Evolutionary conservation across 148 eudicot genomes (phyloP), one percentile per base, ranked within the genome.

Genomic region (Silene conica): DNA sequence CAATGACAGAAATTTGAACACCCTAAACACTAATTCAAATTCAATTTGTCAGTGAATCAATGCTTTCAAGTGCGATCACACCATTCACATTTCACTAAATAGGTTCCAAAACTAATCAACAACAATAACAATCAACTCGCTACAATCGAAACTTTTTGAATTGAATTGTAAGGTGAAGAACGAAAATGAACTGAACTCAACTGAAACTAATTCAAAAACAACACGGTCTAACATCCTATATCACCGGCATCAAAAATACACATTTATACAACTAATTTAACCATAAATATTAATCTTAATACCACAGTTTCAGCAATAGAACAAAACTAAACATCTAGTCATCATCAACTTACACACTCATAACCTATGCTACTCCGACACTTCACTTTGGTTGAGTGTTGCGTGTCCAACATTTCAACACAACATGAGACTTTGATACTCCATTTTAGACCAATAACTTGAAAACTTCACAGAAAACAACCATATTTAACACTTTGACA

Each of bases 121-220:
- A 61, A 23, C 5, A 61, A 68, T 45, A 68, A 45, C 56, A 68
- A 25, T 68, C 56, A 45, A 21, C 71, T 68, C 7, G 21, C 8
- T 43, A 22, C n/a, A 62, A 26, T 26, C 5, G 3, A 31, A 31
- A 31, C 34, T 31, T 31, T 31, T 31, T 31, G 34, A 31, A 31
- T 31, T 31, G 34, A 31, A 31, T 5, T 31, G 5, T 31, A 31
- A 31, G 4, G 34, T 31, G 34, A 31, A 2, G 34, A 31, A 31
- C 34, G 5, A 31, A 31, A 31, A 31, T 31, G 34, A 31, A 31
- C 5, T 31, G 4, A 38, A 55, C 59, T 55, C 0, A 55, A 55
- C 59, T 15, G 14, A 38, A 38, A 38, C 9, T 38, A 38, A 38
- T 8, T 38, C 8, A 9, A 38, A 38, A 38, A 38, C 8, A 6